These are phyloP conservation scores for Arctium lappa DNA, from an alignment of 129 eudicot genomes.

Conservation along the genomic window DNA sequence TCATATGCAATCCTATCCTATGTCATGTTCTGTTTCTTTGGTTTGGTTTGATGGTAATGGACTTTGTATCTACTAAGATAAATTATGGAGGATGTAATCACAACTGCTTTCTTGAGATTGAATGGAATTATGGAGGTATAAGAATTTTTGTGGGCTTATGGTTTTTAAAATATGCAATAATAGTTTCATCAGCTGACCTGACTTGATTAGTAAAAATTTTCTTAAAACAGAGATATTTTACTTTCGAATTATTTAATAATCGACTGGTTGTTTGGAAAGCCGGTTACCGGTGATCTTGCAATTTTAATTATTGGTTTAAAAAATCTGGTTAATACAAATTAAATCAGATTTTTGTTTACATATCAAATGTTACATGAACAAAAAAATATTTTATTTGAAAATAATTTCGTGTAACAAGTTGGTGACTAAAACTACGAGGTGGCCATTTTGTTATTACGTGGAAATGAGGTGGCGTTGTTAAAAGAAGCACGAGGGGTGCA, in stretches of 20 bases:
- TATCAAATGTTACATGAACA: too few species aligned
- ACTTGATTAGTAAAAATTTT: too few species aligned
- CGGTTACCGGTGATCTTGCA: too few species aligned
- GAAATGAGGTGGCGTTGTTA: background rate
- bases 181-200: background rate
- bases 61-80: background rate
- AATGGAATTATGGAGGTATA: slow-evolving; percentile 1
- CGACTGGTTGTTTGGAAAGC: too few species aligned
- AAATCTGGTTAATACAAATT: background rate
- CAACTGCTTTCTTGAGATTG: slow-evolving; percentile 6
- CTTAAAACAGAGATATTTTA: too few species aligned
- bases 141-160: background rate
- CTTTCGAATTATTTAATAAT: too few species aligned
- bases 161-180: background rate
- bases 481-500: slow-evolving; percentile 6
- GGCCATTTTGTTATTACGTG: background rate
- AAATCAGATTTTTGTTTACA: background rate
- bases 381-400: background rate
- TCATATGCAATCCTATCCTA: background rate
- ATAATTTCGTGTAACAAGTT: background rate
- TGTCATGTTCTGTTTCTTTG: slow-evolving; percentile 1
- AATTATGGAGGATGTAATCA: background rate
- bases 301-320: too few species aligned
- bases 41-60: slow-evolving; percentile 3
- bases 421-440: background rate